Conservation (phyloP, 495 filamentous ascomycete genomes). For the Podospora bellae-mahoneyi region DNA sequence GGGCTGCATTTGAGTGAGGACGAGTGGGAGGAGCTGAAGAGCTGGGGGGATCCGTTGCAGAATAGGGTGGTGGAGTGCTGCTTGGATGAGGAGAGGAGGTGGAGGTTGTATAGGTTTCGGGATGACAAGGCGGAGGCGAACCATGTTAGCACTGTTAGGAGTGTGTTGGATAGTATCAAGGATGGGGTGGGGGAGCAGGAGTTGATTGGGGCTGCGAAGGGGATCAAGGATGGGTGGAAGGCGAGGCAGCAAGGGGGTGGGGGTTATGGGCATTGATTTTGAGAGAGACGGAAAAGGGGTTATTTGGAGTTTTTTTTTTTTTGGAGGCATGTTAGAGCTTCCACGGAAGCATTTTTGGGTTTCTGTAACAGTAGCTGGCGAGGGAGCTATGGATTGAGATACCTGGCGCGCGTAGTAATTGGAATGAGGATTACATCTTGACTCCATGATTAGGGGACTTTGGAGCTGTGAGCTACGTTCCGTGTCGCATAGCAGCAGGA, state of each 20-base stretch:
- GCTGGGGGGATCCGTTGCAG: conserved; percentile 64
- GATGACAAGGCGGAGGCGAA: conserved; percentile 92
- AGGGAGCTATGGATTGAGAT: background rate
- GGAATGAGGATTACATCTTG: background rate
- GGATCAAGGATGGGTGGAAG: conserved; percentile 74
- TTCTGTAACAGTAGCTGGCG: background rate
- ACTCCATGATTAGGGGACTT: too few species aligned
- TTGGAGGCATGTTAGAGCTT: background rate
- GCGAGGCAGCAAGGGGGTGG: background rate
- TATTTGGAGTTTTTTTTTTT: background rate
- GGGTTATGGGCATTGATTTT: conserved; percentile 1
- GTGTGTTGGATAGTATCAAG: conserved; percentile 77
- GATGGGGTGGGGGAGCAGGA: conserved; percentile 63
- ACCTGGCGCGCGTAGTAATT: background rate
- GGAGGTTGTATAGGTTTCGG: conserved; percentile 81
- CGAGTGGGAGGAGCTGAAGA: conserved; percentile 84
- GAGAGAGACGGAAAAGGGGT: background rate
- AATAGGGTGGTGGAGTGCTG: conserved; percentile 85
- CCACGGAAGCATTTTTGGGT: background rate
- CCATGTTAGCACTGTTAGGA: conserved; percentile 73
- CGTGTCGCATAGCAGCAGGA: too few species aligned
- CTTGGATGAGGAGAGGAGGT: conserved; percentile 65
- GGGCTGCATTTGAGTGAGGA: conserved; percentile 64
- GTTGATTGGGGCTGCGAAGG: conserved; percentile 55
- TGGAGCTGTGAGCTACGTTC: too few species aligned